Evolutionary conservation across 495 filamentous ascomycete species (phyloP).

Genomic region (Acidiella bohemica): DNA sequence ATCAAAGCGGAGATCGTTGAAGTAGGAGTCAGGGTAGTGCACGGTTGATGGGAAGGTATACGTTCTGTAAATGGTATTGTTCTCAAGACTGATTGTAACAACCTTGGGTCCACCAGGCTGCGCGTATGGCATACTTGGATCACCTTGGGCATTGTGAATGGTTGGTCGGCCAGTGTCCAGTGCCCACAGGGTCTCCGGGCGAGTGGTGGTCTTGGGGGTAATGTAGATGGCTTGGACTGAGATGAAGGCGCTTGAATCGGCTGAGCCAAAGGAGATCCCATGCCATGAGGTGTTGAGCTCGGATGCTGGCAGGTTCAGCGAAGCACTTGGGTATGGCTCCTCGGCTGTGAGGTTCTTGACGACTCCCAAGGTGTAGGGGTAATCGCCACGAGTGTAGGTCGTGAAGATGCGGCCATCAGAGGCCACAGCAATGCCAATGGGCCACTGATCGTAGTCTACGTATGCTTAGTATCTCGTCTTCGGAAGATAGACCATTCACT

Average conservation of each 20-base stretch:
- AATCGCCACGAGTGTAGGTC: constrained; percentile 29
- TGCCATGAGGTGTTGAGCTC: constrained; percentile 23
- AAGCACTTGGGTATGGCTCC: constrained; percentile 26
- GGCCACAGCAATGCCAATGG: constrained; percentile 31
- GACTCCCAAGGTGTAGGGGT: constrained; percentile 28
- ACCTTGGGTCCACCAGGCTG: constrained; percentile 32
- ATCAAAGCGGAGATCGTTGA: constrained; percentile 34
- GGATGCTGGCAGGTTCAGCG: constrained; percentile 25
- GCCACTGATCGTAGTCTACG: constrained; percentile 32
- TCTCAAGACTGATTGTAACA: constrained; percentile 28
- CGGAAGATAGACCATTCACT: neutral
- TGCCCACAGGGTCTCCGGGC: constrained; percentile 31
- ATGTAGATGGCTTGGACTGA: constrained; percentile 32
- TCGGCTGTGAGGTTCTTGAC: constrained; percentile 29
- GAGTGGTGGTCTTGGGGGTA: constrained; percentile 13
- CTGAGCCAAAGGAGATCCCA: constrained; percentile 27
- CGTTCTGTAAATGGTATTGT: constrained; percentile 26
- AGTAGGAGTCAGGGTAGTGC: constrained; percentile 30
- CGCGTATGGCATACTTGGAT: constrained; percentile 29
- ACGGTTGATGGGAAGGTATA: constrained; percentile 29
- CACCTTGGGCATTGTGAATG: constrained; percentile 26
- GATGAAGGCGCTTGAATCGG: constrained; percentile 26
- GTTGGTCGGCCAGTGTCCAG: constrained; percentile 32
- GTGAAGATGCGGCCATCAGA: constrained; percentile 30
- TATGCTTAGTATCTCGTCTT: neutral